Evolutionary conservation across 2,329 filamentous ascomycete genomes (phyloP).

Genomic region (Laburnicola sp.): DNA sequence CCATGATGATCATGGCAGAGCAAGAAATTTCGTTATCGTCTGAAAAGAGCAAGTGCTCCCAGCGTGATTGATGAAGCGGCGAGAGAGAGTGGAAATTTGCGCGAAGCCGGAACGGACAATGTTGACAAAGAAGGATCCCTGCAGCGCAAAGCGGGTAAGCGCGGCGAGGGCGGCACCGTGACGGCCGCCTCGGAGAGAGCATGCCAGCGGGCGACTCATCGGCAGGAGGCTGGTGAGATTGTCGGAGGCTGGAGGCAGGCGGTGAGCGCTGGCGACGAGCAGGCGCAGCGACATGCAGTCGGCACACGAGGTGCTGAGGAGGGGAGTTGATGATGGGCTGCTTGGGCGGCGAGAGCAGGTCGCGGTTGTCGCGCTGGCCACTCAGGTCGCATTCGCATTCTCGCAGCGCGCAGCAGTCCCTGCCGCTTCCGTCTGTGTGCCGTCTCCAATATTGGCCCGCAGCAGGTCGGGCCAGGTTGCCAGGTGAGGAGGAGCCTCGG

Average conservation of each 20-base stretch:
- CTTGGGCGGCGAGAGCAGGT: not conserved
- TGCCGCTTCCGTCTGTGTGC: slow-evolving; percentile 36
- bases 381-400: slow-evolving; percentile 25
- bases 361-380: slow-evolving; percentile 18
- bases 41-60: slow-evolving; percentile 4
- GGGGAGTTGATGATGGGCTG: too few relatives aligned
- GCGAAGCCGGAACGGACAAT: slow-evolving; percentile 22
- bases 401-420: slow-evolving; percentile 28
- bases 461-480: slow-evolving; percentile 19
- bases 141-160: slow-evolving; percentile 7
- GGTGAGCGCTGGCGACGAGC: slow-evolving; percentile 2
- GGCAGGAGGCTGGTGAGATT: slow-evolving; percentile 8
- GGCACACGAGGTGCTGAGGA: not conserved
- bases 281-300: not conserved
- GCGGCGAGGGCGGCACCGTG: slow-evolving; percentile 5
- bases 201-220: slow-evolving; percentile 25
- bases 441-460: slow-evolving; percentile 42
- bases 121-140: slow-evolving; percentile 3
- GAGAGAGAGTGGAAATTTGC: slow-evolving; percentile 9
- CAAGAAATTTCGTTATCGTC: slow-evolving; percentile 10
- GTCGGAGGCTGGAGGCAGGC: slow-evolving; percentile 12
- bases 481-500: slow-evolving; percentile 10
- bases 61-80: slow-evolving; percentile 1
- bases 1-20: slow-evolving; percentile 9
- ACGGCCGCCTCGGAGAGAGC: slow-evolving; percentile 1